Conservation (phyloP, 2,329 filamentous ascomycete genomes). For the Emergomyces orientalis region DNA sequence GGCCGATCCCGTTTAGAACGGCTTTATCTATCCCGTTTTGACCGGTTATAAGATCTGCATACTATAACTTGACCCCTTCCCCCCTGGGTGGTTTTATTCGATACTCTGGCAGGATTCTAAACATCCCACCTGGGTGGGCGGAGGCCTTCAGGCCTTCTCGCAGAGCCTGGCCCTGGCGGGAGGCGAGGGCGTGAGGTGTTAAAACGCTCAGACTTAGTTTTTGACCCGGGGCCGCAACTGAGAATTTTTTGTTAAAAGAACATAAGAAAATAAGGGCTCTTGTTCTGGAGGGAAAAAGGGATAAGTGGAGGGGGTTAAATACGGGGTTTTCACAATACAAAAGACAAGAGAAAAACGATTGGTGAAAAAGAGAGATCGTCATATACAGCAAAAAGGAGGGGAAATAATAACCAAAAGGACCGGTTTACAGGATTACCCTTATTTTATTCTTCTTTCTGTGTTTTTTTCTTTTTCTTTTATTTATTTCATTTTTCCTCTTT, state of each 20-base stretch:
- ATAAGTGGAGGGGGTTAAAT: neutral
- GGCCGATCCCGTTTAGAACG: neutral
- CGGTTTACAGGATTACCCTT: neutral
- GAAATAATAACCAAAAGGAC: neutral
- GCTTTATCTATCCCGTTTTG: neutral
- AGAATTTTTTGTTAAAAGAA: neutral
- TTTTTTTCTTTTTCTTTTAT: neutral
- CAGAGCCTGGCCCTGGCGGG: slow-evolving; percentile 22
- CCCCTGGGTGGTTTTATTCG: neutral
- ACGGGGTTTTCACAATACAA: neutral
- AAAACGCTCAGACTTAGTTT: neutral
- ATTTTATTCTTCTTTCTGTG: neutral
- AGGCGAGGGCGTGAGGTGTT: slow-evolving; percentile 21
- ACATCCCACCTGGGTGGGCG: slow-evolving; percentile 24
- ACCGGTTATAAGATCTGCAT: neutral
- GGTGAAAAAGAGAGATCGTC: neutral
- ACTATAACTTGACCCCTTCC: neutral
- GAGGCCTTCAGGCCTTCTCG: slow-evolving; percentile 32
- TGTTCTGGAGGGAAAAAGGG: neutral
- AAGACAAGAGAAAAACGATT: neutral
- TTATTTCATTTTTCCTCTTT: neutral
- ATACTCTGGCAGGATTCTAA: neutral
- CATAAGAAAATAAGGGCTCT: neutral
- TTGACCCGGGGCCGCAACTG: neutral
- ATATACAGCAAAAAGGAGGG: too few relatives aligned